Evolutionary conservation across 108 stramenopile species (phyloP), one percentile per base, ranked within the genome.

Genomic region (Cyclostephanos invisitatus): DNA sequence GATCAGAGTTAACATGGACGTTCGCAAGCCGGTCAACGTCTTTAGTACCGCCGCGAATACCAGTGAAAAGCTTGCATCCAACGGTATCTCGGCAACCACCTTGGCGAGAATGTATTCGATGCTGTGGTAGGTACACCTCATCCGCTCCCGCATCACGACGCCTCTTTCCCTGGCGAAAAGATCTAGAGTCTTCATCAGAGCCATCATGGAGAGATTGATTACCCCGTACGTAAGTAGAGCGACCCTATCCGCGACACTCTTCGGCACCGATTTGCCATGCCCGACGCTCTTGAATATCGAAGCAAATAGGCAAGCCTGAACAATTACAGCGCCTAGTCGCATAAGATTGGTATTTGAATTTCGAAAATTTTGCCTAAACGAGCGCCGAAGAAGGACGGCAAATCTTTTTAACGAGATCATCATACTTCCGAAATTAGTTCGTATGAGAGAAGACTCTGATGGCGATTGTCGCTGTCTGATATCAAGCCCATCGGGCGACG

Each of bases 71-170:
- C 58, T 54, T 5, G 73, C 60, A 70, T 96, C 95, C 56, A 92
- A 24, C 3, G 95, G 92, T 3, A 96, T 70, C 72, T 96, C 92
- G 5, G 95, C 88, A 15, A 92, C 25, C 15, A 82, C 75, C 70
- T 96, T 96, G 29, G 92, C 84, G 8, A 96, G 67, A n/a, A 96
- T 77, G 67, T 96, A 96, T 67, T 96, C 92, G 56, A 87, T 38
- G 29, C 79, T 89, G 2, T 82, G 83, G 63, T 96, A 96, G 25
- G 86, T 80, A 9, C 63, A 62, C 12, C 89, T 67, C 77, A 83
- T 87, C 66, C 88, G 85, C 62, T 96, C 95, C 0, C 95, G 89
- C 51, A 73, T 72, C 0, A 96, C 91, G 2, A 96, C 89, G 20
- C 82, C 72, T 47, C 85, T 74, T 80, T 96, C 95, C 64, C 80